Evolutionary conservation across 1,284 basidiomycete genomes (phyloP).

Genomic region (Irpex rosettiformis): DNA sequence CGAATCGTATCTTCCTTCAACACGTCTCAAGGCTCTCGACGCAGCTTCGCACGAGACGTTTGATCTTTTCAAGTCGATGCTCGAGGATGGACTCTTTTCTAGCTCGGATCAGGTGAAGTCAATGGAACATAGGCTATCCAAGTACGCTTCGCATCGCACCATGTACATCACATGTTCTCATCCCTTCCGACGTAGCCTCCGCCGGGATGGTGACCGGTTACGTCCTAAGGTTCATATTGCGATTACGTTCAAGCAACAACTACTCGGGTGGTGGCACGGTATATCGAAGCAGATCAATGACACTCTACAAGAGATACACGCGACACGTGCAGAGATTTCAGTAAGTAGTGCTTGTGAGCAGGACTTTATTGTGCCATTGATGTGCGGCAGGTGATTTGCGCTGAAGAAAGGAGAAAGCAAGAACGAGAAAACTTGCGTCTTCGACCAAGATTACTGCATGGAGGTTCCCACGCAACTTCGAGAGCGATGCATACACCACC

Average conservation of each 20-base stretch:
- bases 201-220: background rate
- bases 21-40: background rate
- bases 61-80: background rate
- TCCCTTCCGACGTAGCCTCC: background rate
- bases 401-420: background rate
- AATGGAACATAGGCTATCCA: background rate
- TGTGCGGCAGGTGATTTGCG: background rate
- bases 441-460: background rate
- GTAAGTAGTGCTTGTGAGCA: background rate
- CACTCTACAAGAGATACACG: background rate
- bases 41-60: background rate
- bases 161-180: background rate
- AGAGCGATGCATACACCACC: background rate
- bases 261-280: background rate
- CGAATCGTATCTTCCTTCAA: background rate
- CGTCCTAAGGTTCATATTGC: background rate
- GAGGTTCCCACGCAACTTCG: background rate
- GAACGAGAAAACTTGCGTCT: background rate
- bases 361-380: background rate
- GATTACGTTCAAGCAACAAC: background rate
- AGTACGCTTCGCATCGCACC: background rate
- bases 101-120: background rate
- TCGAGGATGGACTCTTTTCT: background rate
- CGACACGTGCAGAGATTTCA: background rate
- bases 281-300: background rate